Percentiles rank a stretch among this genome's conserved stretches.
Evolutionary conservation across 805 yeast genomes (phyloP).

Genomic region (Candida quercuum): DNA sequence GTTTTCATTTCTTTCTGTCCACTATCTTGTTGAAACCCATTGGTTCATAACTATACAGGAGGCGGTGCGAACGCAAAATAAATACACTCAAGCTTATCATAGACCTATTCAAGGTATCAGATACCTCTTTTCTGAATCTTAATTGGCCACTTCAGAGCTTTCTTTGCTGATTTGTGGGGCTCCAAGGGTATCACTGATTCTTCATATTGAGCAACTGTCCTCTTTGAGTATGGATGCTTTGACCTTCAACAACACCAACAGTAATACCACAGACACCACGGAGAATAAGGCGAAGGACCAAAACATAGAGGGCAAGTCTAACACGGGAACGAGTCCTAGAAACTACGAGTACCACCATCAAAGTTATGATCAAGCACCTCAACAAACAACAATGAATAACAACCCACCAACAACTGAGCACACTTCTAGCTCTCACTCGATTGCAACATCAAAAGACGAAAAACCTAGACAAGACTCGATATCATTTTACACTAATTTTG

Average conservation of each 20-base stretch:
- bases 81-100: no score
- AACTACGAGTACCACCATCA: constrained; percentile 10
- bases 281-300: no score
- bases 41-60: no score
- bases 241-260: constrained; percentile 5
- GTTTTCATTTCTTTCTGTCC: no score
- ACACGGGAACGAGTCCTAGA: constrained; percentile 12
- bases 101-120: no score
- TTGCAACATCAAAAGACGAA: not conserved
- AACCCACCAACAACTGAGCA: not conserved
- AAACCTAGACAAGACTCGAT: constrained; percentile 22
- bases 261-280: constrained; percentile 1
- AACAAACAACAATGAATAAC: constrained; percentile 4
- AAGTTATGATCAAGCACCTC: constrained; percentile 1
- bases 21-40: no score
- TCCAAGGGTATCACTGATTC: no score
- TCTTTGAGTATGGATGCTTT: constrained; percentile 12
- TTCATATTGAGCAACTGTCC: no score
- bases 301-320: constrained; percentile 1
- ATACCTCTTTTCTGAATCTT: no score
- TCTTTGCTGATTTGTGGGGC: no score
- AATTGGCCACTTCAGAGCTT: no score
- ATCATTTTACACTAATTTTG: constrained; percentile 21
- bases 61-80: no score
- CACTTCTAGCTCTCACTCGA: not conserved